A percentile compares a stretch with the other conserved stretches of the same genome.
Evolutionary conservation across 148 eudicot species (phyloP).

Genomic region (Rhododendron williamsianum): DNA sequence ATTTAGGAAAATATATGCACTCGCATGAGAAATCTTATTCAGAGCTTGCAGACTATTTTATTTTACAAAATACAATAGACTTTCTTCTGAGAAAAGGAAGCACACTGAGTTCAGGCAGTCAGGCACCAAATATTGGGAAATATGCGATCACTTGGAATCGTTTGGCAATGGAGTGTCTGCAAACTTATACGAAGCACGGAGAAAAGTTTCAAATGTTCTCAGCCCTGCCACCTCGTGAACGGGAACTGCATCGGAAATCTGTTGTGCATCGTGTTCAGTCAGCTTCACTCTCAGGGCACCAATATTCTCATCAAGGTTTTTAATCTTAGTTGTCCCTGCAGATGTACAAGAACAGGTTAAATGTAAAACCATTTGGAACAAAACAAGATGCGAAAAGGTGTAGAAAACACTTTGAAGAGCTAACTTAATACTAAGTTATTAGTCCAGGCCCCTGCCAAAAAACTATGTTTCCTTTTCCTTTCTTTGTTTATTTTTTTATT

Average conservation of each 20-base stretch:
- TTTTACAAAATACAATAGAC: no score
- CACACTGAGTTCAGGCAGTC: not conserved
- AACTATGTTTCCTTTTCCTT: not conserved
- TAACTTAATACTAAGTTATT: not conserved
- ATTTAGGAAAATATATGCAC: no score
- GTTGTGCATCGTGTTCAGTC: conserved; percentile 10
- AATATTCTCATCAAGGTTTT: conserved; percentile 21
- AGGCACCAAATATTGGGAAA: not conserved
- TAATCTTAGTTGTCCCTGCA: conserved; percentile 20
- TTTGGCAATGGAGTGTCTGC: not conserved
- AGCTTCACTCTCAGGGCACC: conserved; percentile 20
- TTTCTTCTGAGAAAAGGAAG: not conserved
- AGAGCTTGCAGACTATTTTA: no score
- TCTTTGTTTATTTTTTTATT: not conserved
- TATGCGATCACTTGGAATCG: not conserved
- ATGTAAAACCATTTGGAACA: not conserved
- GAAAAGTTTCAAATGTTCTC: not conserved
- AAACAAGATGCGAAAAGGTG: no score
- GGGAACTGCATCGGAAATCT: conserved; percentile 14
- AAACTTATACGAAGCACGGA: not conserved
- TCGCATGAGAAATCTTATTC: no score
- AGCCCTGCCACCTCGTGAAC: conserved; percentile 8
- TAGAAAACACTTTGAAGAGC: not conserved
- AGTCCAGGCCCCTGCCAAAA: not conserved
- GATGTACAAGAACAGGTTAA: not conserved